Conservation (phyloP, 2,329 filamentous ascomycete species). For the Aspergillus niger region DNA sequence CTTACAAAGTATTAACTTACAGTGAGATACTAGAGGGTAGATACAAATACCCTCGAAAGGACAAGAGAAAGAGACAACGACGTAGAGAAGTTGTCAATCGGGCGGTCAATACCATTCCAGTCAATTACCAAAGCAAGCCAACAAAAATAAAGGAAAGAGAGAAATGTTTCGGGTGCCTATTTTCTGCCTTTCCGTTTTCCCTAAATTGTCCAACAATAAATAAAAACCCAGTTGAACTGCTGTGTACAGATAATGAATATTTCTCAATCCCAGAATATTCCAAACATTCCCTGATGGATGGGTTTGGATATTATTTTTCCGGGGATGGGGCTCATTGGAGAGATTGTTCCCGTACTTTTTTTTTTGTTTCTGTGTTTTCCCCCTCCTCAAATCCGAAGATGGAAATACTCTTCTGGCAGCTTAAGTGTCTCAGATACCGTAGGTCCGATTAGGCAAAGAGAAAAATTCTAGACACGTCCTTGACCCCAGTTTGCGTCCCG, state of each 20-base stretch:
- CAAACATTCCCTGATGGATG: neutral
- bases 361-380: neutral
- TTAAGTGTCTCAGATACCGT: conserved; percentile 16
- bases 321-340: neutral
- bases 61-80: neutral
- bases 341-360: conserved; percentile 12
- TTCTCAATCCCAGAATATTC: neutral
- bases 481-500: conserved; percentile 7
- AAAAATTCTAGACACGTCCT: conserved; percentile 21
- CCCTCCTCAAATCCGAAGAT: neutral
- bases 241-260: neutral
- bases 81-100: neutral
- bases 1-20: too few species aligned
- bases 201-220: neutral
- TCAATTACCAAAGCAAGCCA: too few species aligned
- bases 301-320: neutral
- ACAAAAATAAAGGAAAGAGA: neutral
- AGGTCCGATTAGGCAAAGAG: conserved; percentile 12
- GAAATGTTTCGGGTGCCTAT: neutral
- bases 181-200: neutral
- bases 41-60: too few species aligned
- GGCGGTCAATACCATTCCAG: conserved; percentile 8
- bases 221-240: neutral
- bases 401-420: neutral
- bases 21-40: too few species aligned